Percentiles rank a stretch among this genome's conserved stretches.
Conservation (phyloP, 2,329 filamentous ascomycete species). For the Pseudogymnoascus sp. region DNA sequence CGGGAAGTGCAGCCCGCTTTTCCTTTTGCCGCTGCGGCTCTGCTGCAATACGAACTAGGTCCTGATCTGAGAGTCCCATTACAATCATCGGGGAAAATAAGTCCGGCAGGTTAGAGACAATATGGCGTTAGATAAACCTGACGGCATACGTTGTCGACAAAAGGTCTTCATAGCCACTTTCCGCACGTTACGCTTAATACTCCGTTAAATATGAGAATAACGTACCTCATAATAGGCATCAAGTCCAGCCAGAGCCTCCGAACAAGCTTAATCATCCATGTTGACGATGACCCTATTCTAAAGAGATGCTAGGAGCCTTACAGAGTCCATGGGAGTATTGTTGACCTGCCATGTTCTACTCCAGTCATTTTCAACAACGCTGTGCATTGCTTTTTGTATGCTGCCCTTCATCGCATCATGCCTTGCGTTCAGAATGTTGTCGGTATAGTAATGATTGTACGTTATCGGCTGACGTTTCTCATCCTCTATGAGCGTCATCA, state of each 20-base stretch:
- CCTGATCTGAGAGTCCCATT: conserved; percentile 12
- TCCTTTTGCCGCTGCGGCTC: conserved; percentile 13
- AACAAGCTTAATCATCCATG: conserved; percentile 24
- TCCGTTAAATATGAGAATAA: background rate
- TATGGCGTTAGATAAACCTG: conserved; percentile 25
- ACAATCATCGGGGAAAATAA: conserved; percentile 20
- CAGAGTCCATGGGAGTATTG: background rate
- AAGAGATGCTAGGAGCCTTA: conserved; percentile 13
- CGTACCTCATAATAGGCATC: conserved; percentile 23
- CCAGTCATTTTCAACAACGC: conserved; percentile 11
- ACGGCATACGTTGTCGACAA: conserved; percentile 24
- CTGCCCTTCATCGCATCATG: conserved; percentile 11
- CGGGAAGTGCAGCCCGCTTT: background rate
- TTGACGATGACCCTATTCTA: conserved; percentile 14
- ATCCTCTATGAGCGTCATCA: conserved; percentile 21
- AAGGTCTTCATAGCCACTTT: conserved; percentile 25
- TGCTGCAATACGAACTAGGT: conserved; percentile 15
- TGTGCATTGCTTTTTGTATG: conserved; percentile 11
- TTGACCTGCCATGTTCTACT: too few relatives aligned
- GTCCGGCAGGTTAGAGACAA: conserved; percentile 14
- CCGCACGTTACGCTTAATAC: background rate
- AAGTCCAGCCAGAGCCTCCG: conserved; percentile 18
- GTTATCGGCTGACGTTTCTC: conserved; percentile 22
- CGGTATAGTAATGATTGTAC: conserved; percentile 28
- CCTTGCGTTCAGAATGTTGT: conserved; percentile 23